Evolutionary conservation across 1,284 basidiomycete species (phyloP), one percentile per base, ranked within the genome.

Genomic region (Malassezia furfur): DNA sequence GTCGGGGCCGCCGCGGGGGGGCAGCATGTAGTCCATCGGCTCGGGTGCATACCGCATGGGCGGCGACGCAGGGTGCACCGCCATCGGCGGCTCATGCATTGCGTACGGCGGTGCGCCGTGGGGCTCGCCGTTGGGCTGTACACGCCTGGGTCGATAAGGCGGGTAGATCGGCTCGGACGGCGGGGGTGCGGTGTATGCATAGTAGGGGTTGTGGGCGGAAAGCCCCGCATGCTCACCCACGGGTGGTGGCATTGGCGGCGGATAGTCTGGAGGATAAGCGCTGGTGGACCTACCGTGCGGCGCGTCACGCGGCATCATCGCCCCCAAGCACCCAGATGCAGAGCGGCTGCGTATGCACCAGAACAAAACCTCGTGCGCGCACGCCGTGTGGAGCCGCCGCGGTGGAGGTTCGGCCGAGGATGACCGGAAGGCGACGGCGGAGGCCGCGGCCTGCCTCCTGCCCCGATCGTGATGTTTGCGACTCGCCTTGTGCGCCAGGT

Each of bases 261-360:
- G 32, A 30, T 54, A 54, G 14, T 49, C 52, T 54, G 40, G 11
- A 2, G 19, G 19, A 28, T 44, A 17, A 37, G 50, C 39, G 3
- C n/a, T 3, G 25, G n/a, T 5, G n/a, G 5, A 54, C 52, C 22
- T 41, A 49, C 52, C 52, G 45, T 48, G 44, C 15, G 43, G 43
- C 19, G 19, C 39, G 22, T 57, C 54, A 34, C 48, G 50, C 21
- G 49, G 49, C 40, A 57, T 57, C 54, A 51, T 57, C 31, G 15
- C 32, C 3, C 31, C 12, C 10, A 38, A 19, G 38, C 38, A 40
- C 38, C 38, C 17, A n/a, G 22, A 40, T 40, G 38, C 38, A 22
- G 22, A 10, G 32, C 9, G 32, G 32, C 32, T 9, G 28, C 28
- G 47, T 21, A 25, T 15, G 31, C 28, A 21, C 8, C 38, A 11